Base-by-base conservation (phyloP, 192 early-diverging fungal genomes). In the Backusella tuberculispora region DNA sequence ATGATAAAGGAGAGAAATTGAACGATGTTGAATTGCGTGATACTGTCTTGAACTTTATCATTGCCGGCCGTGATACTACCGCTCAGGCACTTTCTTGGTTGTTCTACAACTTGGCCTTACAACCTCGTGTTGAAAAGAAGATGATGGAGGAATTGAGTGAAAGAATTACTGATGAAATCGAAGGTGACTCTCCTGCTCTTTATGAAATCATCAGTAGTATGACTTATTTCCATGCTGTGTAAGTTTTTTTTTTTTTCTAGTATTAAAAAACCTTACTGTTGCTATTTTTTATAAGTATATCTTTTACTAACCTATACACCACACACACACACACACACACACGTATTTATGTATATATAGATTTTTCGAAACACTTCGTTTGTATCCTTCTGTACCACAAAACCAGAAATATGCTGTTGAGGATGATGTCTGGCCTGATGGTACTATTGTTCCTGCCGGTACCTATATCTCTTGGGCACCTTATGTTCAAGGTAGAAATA, bases 341-440 rank as follows among this genome's bases (percentile, higher is more conserved):
- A 12, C 17, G 14, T 12, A 47, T 40, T n/a, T 48, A 26, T 75
- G 14, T 4, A 24, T 66, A 29, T 44, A 44, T 44, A 78, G 64
- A 17, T 78, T 78, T 26, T 76, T 44, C n/a, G 93, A 94, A 79
- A 80, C 86, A 8, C 73, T 93, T 29, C 84, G 93, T 9, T 69
- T 93, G 21, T 85, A 90, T 76, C 92, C 93, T 46, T 80, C 87
- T 34, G 90, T 94, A 5, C 93, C 92, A 6, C 38, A 24, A 1
- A 85, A 92, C 43, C 44, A 77, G 12, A 92, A 92, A 78, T 74
- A 79, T 38, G 84, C 86, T 7, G 66, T 89, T 15, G 63, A 83
- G 4, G 89, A 92, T 63, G 84, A 85, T 53, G 75, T 90, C 13
- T 80, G 88, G 13, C 92, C 92, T 12, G 85, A 90, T 74, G 90